phyloP scores from a whole-genome alignment of 805 yeast genomes.

The Ogataea kodamae region DNA sequence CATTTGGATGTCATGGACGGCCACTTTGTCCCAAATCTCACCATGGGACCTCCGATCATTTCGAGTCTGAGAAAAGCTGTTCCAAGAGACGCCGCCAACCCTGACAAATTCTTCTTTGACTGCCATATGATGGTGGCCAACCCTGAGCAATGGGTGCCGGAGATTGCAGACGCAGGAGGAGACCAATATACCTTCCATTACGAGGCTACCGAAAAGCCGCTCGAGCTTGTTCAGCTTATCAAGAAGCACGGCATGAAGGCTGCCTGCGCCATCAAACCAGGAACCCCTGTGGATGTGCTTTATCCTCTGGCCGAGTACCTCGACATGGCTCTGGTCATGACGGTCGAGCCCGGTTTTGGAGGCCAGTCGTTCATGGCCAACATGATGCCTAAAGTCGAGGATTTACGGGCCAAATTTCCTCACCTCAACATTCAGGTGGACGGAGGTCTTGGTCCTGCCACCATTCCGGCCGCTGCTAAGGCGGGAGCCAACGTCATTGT shows the following conservation, averaged over 20 bases:
- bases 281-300: slow-evolving; percentile 82
- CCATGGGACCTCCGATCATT: slow-evolving; percentile 78
- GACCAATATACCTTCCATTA: slow-evolving; percentile 95
- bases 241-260: slow-evolving; percentile 82
- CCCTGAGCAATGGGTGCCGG: slow-evolving; percentile 94
- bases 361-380: slow-evolving; percentile 95
- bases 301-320: slow-evolving; percentile 70
- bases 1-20: slow-evolving; percentile 99
- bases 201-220: slow-evolving; percentile 84
- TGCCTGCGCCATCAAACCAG: slow-evolving; percentile 94
- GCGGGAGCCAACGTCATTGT: slow-evolving; percentile 99
- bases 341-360: slow-evolving; percentile 99
- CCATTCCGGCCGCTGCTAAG: slow-evolving; percentile 80
- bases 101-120: slow-evolving; percentile 56
- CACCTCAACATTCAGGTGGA: slow-evolving; percentile 89
- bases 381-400: slow-evolving; percentile 94
- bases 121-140: slow-evolving; percentile 97
- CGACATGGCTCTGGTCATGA: slow-evolving; percentile 95
- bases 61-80: slow-evolving; percentile 21
- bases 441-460: slow-evolving; percentile 90
- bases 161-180: slow-evolving; percentile 91
- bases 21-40: slow-evolving; percentile 94
- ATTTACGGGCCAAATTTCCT: slow-evolving; percentile 71
- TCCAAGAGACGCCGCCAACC: slow-evolving; percentile 39
- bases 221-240: slow-evolving; percentile 69